Evolutionary conservation across 345 rosid genomes (phyloP).

Genomic region (Bretschneidera sinensis): DNA sequence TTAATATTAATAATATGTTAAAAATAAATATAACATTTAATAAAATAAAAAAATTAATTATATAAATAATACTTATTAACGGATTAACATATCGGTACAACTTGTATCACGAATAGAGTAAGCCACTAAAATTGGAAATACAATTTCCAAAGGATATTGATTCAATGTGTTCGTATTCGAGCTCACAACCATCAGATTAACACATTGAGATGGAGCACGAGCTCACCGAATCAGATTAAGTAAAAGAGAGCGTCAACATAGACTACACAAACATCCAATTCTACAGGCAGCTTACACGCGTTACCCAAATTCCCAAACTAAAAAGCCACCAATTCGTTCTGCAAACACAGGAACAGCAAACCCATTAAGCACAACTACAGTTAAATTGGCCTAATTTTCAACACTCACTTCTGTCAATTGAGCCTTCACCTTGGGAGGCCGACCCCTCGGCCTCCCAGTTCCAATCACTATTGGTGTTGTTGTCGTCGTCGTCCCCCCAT

Average conservation of each 20-base stretch:
- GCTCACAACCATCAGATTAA: too few species aligned
- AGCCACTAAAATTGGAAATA: too few species aligned
- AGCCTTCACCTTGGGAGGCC: slow-evolving; percentile 47
- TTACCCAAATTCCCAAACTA: not conserved
- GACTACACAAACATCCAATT: slow-evolving; percentile 13
- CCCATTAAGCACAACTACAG: slow-evolving; percentile 1
- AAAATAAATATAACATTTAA: too few species aligned
- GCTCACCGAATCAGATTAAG: too few species aligned
- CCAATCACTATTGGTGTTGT: not conserved
- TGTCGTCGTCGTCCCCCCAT: slow-evolving; percentile 25
- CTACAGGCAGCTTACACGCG: slow-evolving; percentile 14
- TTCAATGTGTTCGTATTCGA: too few species aligned
- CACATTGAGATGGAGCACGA: too few species aligned
- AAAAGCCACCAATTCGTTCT: slow-evolving; percentile 12
- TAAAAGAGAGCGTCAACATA: slow-evolving; percentile 12
- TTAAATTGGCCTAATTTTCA: slow-evolving; percentile 4
- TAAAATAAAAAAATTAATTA: too few species aligned
- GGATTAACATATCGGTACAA: too few species aligned
- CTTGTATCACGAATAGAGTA: too few species aligned
- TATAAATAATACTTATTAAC: too few species aligned
- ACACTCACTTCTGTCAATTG: slow-evolving; percentile 30
- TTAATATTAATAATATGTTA: too few species aligned
- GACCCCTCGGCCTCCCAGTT: slow-evolving; percentile 33
- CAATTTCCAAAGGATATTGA: too few species aligned
- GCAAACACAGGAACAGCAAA: slow-evolving; percentile 8